Base-by-base conservation (phyloP, 2,329 filamentous ascomycete species). In the Neopestalotiopsis sp. region DNA sequence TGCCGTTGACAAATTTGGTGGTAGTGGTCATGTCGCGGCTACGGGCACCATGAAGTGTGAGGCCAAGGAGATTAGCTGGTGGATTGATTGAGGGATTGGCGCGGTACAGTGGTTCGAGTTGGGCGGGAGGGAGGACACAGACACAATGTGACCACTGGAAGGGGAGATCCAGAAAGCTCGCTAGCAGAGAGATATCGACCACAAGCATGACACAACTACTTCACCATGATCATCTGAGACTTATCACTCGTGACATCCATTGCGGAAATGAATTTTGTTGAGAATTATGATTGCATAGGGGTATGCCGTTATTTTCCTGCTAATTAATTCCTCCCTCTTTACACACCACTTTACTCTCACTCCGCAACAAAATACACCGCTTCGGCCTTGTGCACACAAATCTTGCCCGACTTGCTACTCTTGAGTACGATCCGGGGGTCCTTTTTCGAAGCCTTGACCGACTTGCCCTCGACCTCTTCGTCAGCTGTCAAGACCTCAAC, bases 301-400 rank as follows among this genome's bases (percentile, higher is more conserved):
- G 45, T 20, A 53, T 10, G 9, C 9, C 45, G n/a, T 24, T n/a
- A 24, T 6, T 49, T n/a, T 3, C n/a, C n/a, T 6, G 17, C 7
- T 17, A 10, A 9, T 9, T 1, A 7, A 6, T 53, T 53, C 24
- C 12, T 1, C 12, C n/a, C n/a, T 49, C 42, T n/a, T 49, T 3
- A n/a, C 14, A n/a, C 13, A 4, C n/a, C 7, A 3, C 14, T 49
- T 5, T 49, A 14, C 2, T n/a, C 24, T 40, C 20, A 61, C 17
- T 57, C 34, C 24, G n/a, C 45, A n/a, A 67, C 67, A 58, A 70
- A 70, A 28, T 70, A 70, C n/a, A 70, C 63, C 10, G 70, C 69
- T 45, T 75, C 71, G 9, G 74, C 72, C 58, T 70, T 70, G 10
- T 68, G 72, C 13, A 72, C 69, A 28, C 70, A 70, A 12, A 71